A percentile compares a stretch with the other conserved stretches of the same genome.
These are phyloP conservation scores for Diplodia mutila DNA, from an alignment of 2,329 filamentous ascomycete genomes.

Conservation along the genomic window DNA sequence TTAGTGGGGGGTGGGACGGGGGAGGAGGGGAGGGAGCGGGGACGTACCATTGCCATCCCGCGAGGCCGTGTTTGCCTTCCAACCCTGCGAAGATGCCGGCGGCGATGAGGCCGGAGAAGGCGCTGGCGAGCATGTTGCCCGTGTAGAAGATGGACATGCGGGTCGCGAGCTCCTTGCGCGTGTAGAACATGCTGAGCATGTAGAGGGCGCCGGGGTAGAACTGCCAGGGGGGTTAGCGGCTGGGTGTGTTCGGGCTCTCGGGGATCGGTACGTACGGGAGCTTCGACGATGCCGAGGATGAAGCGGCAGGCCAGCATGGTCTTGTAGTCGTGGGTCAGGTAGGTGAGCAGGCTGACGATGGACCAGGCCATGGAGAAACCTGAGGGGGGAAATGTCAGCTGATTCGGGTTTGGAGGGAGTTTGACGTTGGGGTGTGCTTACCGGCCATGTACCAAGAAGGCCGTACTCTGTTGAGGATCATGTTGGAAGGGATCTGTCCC, in stretches of 20 bases:
- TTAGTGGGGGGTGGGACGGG: no score
- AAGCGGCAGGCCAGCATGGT: slow-evolving; percentile 2
- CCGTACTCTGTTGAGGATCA: slow-evolving; percentile 30
- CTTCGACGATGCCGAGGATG: neutral
- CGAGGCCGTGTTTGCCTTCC: slow-evolving; percentile 33
- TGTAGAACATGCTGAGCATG: slow-evolving; percentile 59
- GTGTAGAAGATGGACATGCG: slow-evolving; percentile 58
- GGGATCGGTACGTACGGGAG: neutral
- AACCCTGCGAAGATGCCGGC: slow-evolving; percentile 48
- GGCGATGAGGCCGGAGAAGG: slow-evolving; percentile 59
- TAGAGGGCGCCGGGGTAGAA: slow-evolving; percentile 50
- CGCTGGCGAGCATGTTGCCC: slow-evolving; percentile 53
- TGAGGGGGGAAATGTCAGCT: neutral
- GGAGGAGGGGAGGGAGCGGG: neutral
- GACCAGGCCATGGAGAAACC: slow-evolving; percentile 40
- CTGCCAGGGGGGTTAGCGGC: neutral
- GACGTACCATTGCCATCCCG: slow-evolving; percentile 12
- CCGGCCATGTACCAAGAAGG: slow-evolving; percentile 8
- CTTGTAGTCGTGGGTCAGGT: slow-evolving; percentile 10
- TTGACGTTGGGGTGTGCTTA: neutral
- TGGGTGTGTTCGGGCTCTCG: neutral
- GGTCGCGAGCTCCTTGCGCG: slow-evolving; percentile 55
- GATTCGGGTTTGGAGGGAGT: neutral
- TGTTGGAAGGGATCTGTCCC: slow-evolving; percentile 9
- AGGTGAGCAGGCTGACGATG: slow-evolving; percentile 5